A percentile compares a stretch with the other conserved stretches of the same genome.
phyloP scores from a whole-genome alignment of 73 alveolate genomes.

The Paraurostyla sp. region DNA sequence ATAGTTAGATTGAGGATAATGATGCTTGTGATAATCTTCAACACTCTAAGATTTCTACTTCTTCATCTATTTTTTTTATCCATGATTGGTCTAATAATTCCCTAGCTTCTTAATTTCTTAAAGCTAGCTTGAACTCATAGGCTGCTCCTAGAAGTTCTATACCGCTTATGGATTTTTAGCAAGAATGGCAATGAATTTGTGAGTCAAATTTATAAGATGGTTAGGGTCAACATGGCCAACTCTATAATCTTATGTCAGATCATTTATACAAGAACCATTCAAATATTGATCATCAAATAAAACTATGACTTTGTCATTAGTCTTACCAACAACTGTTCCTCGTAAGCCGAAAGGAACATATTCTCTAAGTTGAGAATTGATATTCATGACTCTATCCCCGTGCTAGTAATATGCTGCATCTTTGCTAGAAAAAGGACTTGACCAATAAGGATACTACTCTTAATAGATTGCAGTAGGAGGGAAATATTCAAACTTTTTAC shows the following conservation, averaged over 20 bases:
- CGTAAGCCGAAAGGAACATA: slow-evolving; percentile 74
- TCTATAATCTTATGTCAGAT: slow-evolving; percentile 23
- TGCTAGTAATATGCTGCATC: slow-evolving; percentile 24
- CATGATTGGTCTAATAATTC: too few species aligned
- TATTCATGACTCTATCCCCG: slow-evolving; percentile 75
- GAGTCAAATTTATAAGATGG: slow-evolving; percentile 59
- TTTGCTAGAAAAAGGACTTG: slow-evolving; percentile 10
- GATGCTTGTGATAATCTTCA: too few species aligned
- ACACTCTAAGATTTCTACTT: too few species aligned
- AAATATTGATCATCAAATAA: slow-evolving; percentile 65
- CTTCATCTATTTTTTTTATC: too few species aligned
- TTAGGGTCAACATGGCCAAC: slow-evolving; percentile 64
- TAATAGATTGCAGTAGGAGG: slow-evolving; percentile 8
- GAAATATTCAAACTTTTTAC: neutral
- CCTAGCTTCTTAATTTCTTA: too few species aligned
- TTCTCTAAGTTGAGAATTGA: slow-evolving; percentile 58
- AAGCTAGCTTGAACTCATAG: slow-evolving; percentile 3
- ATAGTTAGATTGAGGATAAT: too few species aligned
- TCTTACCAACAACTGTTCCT: slow-evolving; percentile 78
- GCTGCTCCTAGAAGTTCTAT: neutral
- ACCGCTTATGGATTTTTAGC: neutral
- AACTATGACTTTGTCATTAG: slow-evolving; percentile 50
- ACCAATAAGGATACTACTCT: slow-evolving; percentile 68
- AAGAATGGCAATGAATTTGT: slow-evolving; percentile 11
- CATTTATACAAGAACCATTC: slow-evolving; percentile 26